Conservation (phyloP, 106 monocot species). For the Hemerocallis citrina region DNA sequence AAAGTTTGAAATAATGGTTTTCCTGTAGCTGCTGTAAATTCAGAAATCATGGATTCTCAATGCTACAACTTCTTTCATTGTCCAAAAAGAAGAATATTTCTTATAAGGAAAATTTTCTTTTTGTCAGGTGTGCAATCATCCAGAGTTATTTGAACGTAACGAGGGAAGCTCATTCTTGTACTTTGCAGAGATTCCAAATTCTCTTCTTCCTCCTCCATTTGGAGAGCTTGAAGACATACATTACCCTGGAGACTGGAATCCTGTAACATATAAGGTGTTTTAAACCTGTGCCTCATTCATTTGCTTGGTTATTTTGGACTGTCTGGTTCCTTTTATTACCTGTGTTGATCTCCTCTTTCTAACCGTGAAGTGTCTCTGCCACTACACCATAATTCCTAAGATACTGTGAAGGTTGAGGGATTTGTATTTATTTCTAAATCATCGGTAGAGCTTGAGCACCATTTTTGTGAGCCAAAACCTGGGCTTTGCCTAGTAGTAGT, state of each 20-base stretch:
- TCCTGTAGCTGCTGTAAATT: too few species aligned
- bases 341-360: neutral
- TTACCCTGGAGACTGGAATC: slow-evolving; percentile 81
- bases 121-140: slow-evolving; percentile 94
- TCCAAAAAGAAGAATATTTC: neutral
- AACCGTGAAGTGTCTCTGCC: too few species aligned
- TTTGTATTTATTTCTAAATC: too few species aligned
- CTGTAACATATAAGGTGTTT: slow-evolving; percentile 77
- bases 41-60: too few species aligned
- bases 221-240: slow-evolving; percentile 68
- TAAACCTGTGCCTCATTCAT: neutral
- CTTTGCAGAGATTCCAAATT: slow-evolving; percentile 77
- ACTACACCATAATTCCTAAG: too few species aligned
- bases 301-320: neutral
- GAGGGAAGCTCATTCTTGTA: slow-evolving; percentile 84
- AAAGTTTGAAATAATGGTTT: too few species aligned
- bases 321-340: neutral
- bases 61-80: neutral
- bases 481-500: too few species aligned
- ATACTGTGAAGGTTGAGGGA: too few species aligned
- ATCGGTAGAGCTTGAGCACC: too few species aligned
- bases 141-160: slow-evolving; percentile 97
- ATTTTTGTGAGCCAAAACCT: too few species aligned
- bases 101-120: neutral
- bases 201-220: slow-evolving; percentile 77